A percentile compares a stretch with the other conserved stretches of the same genome.
Conservation (phyloP, 805 yeast species). For the Starmera pachycereana region DNA sequence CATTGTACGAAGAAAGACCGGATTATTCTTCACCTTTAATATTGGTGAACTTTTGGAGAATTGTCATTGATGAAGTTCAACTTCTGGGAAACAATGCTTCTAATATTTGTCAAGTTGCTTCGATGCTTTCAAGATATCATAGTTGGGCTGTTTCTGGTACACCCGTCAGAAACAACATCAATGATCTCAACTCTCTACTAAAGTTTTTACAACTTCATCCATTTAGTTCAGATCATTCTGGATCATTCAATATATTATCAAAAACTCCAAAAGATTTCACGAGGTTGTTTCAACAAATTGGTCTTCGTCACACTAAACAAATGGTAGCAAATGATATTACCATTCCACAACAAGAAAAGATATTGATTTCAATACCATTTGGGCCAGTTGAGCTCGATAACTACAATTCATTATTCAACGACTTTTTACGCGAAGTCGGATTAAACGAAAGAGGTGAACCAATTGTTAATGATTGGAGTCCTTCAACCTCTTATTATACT, state of each 20-base stretch:
- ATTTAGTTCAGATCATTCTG: conserved; percentile 25
- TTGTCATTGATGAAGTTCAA: conserved; percentile 89
- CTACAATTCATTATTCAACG: conserved; percentile 52
- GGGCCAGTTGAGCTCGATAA: conserved; percentile 79
- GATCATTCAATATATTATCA: conserved; percentile 1
- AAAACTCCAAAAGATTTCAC: conserved; percentile 28
- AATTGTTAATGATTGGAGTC: conserved; percentile 36
- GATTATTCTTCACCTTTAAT: conserved; percentile 78
- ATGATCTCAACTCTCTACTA: conserved; percentile 63
- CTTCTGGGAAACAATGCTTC: conserved; percentile 71
- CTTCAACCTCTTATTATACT: conserved; percentile 28
- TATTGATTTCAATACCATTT: conserved; percentile 63
- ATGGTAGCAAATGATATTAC: conserved; percentile 70
- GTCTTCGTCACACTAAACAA: conserved; percentile 75
- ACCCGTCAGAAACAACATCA: conserved; percentile 58
- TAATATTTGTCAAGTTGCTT: conserved; percentile 71
- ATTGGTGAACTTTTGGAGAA: conserved; percentile 78
- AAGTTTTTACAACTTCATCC: conserved; percentile 62
- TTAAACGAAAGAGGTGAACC: conserved; percentile 38
- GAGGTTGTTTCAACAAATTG: conserved; percentile 40
- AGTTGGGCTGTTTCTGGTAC: conserved; percentile 99
- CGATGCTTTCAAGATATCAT: conserved; percentile 73
- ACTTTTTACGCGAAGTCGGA: conserved; percentile 50
- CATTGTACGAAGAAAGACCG: conserved; percentile 1
- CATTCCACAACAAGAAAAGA: conserved; percentile 70